Evolutionary conservation across 192 early-diverging fungal genomes (phyloP).

Genomic region (Gryganskiella cystojenkinii): DNA sequence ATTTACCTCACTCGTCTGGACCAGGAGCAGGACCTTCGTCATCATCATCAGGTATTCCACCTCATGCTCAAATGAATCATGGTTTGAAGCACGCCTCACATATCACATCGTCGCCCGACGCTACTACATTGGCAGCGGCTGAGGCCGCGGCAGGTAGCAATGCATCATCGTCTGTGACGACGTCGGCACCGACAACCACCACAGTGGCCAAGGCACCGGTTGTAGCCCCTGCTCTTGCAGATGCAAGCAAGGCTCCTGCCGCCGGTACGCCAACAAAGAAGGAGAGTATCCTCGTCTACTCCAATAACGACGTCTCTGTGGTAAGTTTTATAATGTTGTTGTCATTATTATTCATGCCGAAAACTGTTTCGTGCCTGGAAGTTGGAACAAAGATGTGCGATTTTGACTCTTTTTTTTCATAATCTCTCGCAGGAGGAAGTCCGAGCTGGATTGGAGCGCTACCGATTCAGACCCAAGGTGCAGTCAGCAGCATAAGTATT

Average conservation of each 20-base stretch:
- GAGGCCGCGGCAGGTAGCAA: conserved; percentile 3
- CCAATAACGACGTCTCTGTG: conserved; percentile 62
- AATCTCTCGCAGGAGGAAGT: conserved; percentile 55
- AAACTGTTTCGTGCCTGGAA: not conserved
- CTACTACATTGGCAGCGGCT: conserved; percentile 18
- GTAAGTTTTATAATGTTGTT: conserved; percentile 39
- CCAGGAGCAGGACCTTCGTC: not conserved
- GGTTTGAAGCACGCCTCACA: conserved; percentile 52
- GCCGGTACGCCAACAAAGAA: conserved; percentile 23
- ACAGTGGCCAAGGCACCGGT: not conserved
- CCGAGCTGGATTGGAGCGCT: conserved; percentile 56
- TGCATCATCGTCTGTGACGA: not conserved
- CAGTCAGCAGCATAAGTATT: conserved; percentile 48
- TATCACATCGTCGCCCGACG: conserved; percentile 43
- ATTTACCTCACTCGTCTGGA: conserved; percentile 2
- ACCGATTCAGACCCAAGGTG: conserved; percentile 52
- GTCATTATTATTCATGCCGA: not conserved
- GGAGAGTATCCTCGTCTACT: conserved; percentile 57
- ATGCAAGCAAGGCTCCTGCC: not conserved
- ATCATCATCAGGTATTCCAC: conserved; percentile 46
- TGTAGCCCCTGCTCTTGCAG: conserved; percentile 11
- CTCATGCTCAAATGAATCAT: conserved; percentile 36
- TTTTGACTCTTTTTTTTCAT: conserved; percentile 2
- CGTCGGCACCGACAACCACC: conserved; percentile 12
- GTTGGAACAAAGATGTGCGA: not conserved